Conservation (phyloP, 129 eudicot species). For the Solidago caesia region DNA sequence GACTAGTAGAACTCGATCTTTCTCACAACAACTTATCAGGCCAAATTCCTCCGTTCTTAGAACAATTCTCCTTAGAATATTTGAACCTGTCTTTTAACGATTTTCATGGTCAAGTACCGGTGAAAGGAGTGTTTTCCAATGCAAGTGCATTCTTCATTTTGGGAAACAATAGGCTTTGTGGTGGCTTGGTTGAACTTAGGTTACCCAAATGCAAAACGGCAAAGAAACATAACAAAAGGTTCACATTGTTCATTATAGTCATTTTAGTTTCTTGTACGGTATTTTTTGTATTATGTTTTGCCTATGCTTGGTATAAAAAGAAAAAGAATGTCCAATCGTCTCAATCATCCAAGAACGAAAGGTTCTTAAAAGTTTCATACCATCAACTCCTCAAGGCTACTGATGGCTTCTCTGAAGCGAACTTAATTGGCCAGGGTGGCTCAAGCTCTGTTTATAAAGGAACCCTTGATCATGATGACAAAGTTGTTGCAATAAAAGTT, state of each 20-base stretch:
- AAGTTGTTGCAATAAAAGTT: conserved; percentile 37
- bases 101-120: conserved; percentile 26
- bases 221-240: neutral
- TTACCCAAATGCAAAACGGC: conserved; percentile 26
- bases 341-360: neutral
- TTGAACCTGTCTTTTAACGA: conserved; percentile 18
- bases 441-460: conserved; percentile 41
- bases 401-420: conserved; percentile 31
- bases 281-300: neutral
- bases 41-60: conserved; percentile 25
- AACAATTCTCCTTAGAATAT: conserved; percentile 1
- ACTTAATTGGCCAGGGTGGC: conserved; percentile 34
- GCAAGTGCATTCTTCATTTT: conserved; percentile 19
- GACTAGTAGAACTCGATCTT: conserved; percentile 19
- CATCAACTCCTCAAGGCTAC: conserved; percentile 37
- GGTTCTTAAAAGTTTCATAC: conserved; percentile 14
- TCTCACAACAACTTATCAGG: conserved; percentile 31
- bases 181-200: conserved; percentile 25
- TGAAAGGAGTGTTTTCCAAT: conserved; percentile 23
- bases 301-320: conserved; percentile 16
- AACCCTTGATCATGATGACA: conserved; percentile 20
- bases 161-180: conserved; percentile 33
- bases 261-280: conserved; percentile 3
- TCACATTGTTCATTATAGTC: neutral
- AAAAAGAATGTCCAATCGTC: neutral